Base-by-base conservation (phyloP, 2,329 filamentous ascomycete genomes). In the Phialophora macrospora region DNA sequence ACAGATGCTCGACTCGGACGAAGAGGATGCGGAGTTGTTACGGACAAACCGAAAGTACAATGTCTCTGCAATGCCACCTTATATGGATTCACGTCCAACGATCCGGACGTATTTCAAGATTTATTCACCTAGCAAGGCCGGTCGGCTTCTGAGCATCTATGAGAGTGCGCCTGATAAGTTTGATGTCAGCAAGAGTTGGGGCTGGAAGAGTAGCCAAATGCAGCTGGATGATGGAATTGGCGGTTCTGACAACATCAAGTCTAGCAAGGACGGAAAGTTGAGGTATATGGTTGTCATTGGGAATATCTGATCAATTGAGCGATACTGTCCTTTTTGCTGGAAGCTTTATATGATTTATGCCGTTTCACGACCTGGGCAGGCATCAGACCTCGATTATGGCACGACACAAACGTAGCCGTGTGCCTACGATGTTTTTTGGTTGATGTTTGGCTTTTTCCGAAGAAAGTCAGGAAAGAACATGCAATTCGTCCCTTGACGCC, bases 151-250 rank as follows among this genome's bases (percentile, higher is more conserved):
- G 41, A 84, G 80, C 59, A 84, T 87, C n/a, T 87, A 87, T 69
- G 84, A 86, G 68, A 82, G 79, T 54, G 84, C 84, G 4, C 84
- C 84, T 1, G 84, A 86, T 70, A 80, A 79, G 62, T 87, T 87
- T 74, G 86, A 86, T 71, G 86, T 86, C 72, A 83, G 81, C 55
- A 85, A 87, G 75, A 84, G 82, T 68, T 87, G 84, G 84, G 84
- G 84, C 0, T 87, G 84, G 84, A 86, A 85, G 78, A 85, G 83
- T 68, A 83, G 80, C 71, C 85, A 83, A n/a, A 74, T 87, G 68
- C 84, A 97, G 81, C 82, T 99, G 67, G 95, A 99, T 77, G 99
- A 98, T 77, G 92, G 92, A 1, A 93, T 96, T 7, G 95, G 93
- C 0, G 91, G 91, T 3, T 85, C 60, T 60, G 71, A 62, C 55